Evolutionary conservation across 2,329 filamentous ascomycete species (phyloP).

Genomic region (Trichoderma sp.): DNA sequence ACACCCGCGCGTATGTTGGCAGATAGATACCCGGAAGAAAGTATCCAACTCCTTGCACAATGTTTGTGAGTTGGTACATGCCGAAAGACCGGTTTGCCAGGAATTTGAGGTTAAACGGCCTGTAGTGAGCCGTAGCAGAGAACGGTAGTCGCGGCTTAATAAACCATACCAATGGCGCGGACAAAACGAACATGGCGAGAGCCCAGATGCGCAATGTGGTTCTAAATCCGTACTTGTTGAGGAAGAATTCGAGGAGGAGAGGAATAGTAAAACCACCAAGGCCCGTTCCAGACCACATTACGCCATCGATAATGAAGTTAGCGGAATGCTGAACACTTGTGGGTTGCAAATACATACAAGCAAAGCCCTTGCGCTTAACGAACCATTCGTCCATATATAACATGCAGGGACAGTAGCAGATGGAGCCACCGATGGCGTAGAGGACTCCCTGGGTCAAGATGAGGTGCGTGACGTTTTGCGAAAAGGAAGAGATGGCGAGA

Average conservation of each 20-base stretch:
- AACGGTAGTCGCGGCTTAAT: constrained; percentile 56
- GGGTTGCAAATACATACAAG: constrained; percentile 42
- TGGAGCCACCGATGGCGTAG: constrained; percentile 58
- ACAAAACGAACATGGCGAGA: constrained; percentile 49
- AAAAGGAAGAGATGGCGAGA: constrained; percentile 54
- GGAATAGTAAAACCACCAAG: constrained; percentile 51
- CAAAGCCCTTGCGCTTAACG: constrained; percentile 56
- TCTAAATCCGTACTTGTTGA: constrained; percentile 52
- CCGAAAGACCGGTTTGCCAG: constrained; percentile 54
- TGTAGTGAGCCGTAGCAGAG: constrained; percentile 37
- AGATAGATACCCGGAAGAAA: constrained; percentile 65
- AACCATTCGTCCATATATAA: constrained; percentile 65
- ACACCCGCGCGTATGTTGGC: constrained; percentile 54
- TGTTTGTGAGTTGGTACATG: constrained; percentile 58
- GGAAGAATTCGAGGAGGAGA: constrained; percentile 54
- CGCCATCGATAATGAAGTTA: constrained; percentile 39
- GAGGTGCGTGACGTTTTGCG: constrained; percentile 53
- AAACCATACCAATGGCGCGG: constrained; percentile 56
- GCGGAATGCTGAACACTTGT: background rate
- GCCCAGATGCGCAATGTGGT: constrained; percentile 58
- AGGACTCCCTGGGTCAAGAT: constrained; percentile 62
- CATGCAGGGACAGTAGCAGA: constrained; percentile 58
- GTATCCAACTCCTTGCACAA: constrained; percentile 62
- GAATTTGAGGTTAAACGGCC: constrained; percentile 51
- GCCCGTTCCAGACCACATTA: constrained; percentile 60